These are phyloP conservation scores for Phytopythium chamaehyphon DNA, from an alignment of 352 stramenopile genomes.

Conservation along the genomic window DNA sequence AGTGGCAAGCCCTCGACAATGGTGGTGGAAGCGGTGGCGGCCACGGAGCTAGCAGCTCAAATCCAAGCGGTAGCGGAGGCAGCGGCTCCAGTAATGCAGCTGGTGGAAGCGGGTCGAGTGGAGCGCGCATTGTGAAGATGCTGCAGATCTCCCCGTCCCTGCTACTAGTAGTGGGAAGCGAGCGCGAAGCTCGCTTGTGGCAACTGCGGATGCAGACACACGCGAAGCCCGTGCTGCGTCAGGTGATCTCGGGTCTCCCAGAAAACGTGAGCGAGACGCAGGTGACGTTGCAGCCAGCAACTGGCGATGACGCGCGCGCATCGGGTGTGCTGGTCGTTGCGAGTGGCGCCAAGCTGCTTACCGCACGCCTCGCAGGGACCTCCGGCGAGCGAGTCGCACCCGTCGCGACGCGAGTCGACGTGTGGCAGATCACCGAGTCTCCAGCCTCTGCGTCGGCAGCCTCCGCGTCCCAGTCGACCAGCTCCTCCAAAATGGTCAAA, in stretches of 20 bases:
- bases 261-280: conserved; percentile 45
- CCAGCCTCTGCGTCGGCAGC: conserved; percentile 19
- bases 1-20: conserved; percentile 57
- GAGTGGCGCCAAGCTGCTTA: conserved; percentile 32
- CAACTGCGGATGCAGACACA: conserved; percentile 30
- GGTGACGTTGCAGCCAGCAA: conserved; percentile 44
- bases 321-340: conserved; percentile 43
- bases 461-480: background rate
- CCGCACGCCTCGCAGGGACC: conserved; percentile 27
- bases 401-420: conserved; percentile 31
- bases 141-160: conserved; percentile 50
- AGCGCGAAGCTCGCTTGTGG: conserved; percentile 71
- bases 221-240: conserved; percentile 26
- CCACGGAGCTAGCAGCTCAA: background rate
- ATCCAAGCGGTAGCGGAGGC: background rate
- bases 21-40: background rate
- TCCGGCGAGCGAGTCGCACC: conserved; percentile 7
- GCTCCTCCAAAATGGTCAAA: conserved; percentile 31
- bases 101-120: background rate
- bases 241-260: conserved; percentile 51
- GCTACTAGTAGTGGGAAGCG: conserved; percentile 53
- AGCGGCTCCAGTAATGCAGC: background rate
- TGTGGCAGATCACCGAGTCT: conserved; percentile 45
- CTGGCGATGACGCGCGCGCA: conserved; percentile 13
- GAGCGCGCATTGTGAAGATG: conserved; percentile 39